These are phyloP conservation scores for Diplodia mutila DNA, from an alignment of 2,329 filamentous ascomycete species.

Conservation along the genomic window DNA sequence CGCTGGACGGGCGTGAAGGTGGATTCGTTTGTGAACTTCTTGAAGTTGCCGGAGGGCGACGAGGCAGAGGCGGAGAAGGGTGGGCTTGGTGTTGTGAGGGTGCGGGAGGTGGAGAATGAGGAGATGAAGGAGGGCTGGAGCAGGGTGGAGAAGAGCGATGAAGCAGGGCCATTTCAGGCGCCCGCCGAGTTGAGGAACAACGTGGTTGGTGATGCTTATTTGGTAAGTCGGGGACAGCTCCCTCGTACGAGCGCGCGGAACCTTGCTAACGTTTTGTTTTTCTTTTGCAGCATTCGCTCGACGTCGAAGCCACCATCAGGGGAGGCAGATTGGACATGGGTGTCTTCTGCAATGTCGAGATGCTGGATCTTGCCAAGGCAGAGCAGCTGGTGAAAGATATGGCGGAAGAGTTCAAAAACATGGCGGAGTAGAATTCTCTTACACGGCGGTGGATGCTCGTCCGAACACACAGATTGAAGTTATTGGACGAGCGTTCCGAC, in stretches of 20 bases:
- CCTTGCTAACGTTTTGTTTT: background rate
- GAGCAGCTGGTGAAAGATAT: constrained; percentile 43
- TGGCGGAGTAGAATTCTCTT: background rate
- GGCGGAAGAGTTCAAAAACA: background rate
- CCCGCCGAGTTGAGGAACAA: constrained; percentile 34
- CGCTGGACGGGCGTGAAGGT: constrained; percentile 74
- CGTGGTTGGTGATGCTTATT: constrained; percentile 37
- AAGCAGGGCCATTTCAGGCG: constrained; percentile 25
- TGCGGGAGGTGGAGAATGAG: constrained; percentile 28
- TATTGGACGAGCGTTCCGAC: background rate
- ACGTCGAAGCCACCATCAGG: constrained; percentile 58
- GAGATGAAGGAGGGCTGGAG: constrained; percentile 28
- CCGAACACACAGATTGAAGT: background rate
- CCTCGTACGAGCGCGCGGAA: background rate
- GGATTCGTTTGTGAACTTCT: constrained; percentile 80
- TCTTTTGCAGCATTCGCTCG: constrained; percentile 53
- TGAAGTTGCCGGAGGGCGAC: constrained; percentile 57
- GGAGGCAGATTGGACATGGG: constrained; percentile 57
- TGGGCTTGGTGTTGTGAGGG: constrained; percentile 29
- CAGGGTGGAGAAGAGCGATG: constrained; percentile 28
- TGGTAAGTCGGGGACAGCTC: constrained; percentile 39
- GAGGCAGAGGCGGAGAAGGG: constrained; percentile 24
- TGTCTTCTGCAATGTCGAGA: constrained; percentile 53
- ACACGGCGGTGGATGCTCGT: background rate
- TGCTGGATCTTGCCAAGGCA: constrained; percentile 46